These are phyloP conservation scores for Phytophthora pluvialis DNA, from an alignment of 352 stramenopile genomes.

Conservation along the genomic window DNA sequence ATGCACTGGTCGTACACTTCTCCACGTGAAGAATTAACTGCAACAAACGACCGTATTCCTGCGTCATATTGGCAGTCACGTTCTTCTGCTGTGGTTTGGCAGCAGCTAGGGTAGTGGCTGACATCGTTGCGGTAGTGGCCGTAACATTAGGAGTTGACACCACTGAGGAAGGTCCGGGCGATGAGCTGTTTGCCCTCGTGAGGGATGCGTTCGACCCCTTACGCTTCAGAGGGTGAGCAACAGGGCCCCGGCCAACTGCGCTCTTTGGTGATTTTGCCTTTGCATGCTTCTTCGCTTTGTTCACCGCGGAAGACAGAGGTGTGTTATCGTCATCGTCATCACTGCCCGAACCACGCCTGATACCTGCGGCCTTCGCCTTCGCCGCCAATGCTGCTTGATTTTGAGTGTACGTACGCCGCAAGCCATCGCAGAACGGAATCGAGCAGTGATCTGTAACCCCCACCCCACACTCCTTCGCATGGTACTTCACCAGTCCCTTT, in stretches of 20 bases:
- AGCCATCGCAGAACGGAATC: conserved; percentile 85
- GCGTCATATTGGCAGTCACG: conserved; percentile 67
- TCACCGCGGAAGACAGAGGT: conserved; percentile 69
- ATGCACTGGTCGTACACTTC: conserved; percentile 69
- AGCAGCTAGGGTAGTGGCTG: conserved; percentile 14
- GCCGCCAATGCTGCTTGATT: conserved; percentile 41
- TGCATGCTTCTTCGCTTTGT: conserved; percentile 65
- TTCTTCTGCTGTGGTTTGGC: conserved; percentile 48
- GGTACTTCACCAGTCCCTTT: conserved; percentile 85
- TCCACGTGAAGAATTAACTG: conserved; percentile 89
- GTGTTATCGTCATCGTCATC: conserved; percentile 81
- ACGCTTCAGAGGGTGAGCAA: conserved; percentile 21
- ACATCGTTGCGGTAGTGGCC: conserved; percentile 3
- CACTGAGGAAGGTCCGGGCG: conserved; percentile 27
- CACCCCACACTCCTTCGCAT: conserved; percentile 80
- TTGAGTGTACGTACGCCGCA: conserved; percentile 68
- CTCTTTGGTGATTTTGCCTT: conserved; percentile 76
- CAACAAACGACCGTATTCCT: conserved; percentile 85
- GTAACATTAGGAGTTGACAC: conserved; percentile 18
- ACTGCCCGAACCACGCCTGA: conserved; percentile 28
- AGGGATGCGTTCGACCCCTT: conserved; percentile 35
- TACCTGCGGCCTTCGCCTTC: conserved; percentile 37
- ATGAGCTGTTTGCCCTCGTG: conserved; percentile 26
- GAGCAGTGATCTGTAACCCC: conserved; percentile 69
- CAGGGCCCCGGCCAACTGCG: conserved; percentile 21